Conservation (phyloP, 176 grass and related monocot species). For the Typha latifolia region DNA sequence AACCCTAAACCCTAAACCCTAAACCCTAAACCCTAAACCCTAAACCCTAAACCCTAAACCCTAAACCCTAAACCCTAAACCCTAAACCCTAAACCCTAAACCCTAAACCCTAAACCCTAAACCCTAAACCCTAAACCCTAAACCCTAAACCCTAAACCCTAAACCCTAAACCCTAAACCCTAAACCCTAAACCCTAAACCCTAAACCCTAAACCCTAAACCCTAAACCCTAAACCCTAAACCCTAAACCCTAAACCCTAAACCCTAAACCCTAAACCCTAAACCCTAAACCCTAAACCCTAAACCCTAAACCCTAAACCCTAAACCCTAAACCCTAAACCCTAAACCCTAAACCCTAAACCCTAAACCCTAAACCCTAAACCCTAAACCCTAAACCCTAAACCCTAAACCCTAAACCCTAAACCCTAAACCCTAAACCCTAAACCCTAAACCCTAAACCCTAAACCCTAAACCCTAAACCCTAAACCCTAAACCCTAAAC, state of each 20-base stretch:
- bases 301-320: conserved; percentile 11
- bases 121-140: conserved; percentile 9
- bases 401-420: conserved; percentile 18
- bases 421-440: conserved; percentile 12
- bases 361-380: not conserved
- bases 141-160: conserved; percentile 6
- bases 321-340: conserved; percentile 21
- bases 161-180: conserved; percentile 6
- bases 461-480: conserved; percentile 10
- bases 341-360: conserved; percentile 15
- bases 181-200: conserved; percentile 21
- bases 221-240: conserved; percentile 13
- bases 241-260: conserved; percentile 4
- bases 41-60: conserved; percentile 10
- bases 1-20: conserved; percentile 10
- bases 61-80: not conserved
- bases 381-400: conserved; percentile 3
- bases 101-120: conserved; percentile 7
- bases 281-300: not conserved
- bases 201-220: conserved; percentile 17
- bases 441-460: conserved; percentile 18
- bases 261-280: conserved; percentile 3
- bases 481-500: not conserved
- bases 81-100: conserved; percentile 7
- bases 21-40: conserved; percentile 12